phyloP scores from a whole-genome alignment of 208 protist genomes.

The Crithidia brevicula region DNA sequence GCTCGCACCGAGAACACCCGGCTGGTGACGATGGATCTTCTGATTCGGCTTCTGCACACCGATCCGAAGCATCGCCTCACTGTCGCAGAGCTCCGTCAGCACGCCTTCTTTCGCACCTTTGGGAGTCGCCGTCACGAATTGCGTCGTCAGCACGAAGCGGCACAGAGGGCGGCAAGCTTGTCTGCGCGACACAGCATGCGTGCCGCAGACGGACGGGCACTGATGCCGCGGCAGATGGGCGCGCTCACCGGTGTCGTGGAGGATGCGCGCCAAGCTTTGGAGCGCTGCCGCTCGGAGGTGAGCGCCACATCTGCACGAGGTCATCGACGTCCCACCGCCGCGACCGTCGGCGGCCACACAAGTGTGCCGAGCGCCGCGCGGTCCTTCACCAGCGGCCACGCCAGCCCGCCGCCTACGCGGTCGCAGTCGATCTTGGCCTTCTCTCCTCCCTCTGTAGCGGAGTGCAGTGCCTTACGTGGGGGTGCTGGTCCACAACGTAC shows the following conservation, averaged over 20 bases:
- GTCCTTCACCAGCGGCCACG: neutral
- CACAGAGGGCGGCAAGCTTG: neutral
- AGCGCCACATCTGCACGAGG: neutral
- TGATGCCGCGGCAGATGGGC: constrained; percentile 20
- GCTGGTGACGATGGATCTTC: constrained; percentile 21
- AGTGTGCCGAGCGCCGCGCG: no score
- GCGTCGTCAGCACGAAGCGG: constrained; percentile 11
- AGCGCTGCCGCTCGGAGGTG: constrained; percentile 15
- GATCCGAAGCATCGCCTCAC: constrained; percentile 36
- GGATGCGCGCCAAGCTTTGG: neutral
- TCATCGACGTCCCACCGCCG: neutral
- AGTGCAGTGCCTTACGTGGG: no score
- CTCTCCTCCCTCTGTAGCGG: no score
- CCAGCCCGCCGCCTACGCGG: neutral
- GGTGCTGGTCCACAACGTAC: neutral
- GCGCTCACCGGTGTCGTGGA: neutral
- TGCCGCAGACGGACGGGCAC: neutral
- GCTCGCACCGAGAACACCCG: constrained; percentile 10
- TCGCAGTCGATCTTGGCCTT: no score
- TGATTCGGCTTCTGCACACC: constrained; percentile 40
- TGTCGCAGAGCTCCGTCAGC: constrained; percentile 31
- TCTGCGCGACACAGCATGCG: constrained; percentile 3
- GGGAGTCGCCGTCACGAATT: constrained; percentile 24
- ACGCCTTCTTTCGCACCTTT: constrained; percentile 29
- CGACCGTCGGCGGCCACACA: no score